Conservation (phyloP, 1,284 basidiomycete species). For the Ustilago lituana region DNA sequence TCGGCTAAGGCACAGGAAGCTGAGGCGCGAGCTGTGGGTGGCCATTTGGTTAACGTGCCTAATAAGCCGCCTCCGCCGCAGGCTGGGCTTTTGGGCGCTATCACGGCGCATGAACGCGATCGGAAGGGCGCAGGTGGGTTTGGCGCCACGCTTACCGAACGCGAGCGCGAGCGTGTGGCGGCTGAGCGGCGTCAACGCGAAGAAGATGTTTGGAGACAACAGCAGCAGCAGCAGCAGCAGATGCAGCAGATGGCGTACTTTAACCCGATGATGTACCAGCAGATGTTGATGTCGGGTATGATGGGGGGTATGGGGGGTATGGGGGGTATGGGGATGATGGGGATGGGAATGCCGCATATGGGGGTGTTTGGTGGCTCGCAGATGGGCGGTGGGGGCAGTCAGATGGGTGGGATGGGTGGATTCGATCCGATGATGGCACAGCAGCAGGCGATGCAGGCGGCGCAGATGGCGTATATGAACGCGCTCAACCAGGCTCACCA, state of each 20-base stretch:
- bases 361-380: slow-evolving; percentile 48
- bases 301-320: slow-evolving; percentile 69
- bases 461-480: slow-evolving; percentile 65
- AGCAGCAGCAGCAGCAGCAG: slow-evolving; percentile 84
- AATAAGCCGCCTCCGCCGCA: slow-evolving; percentile 94
- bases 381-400: slow-evolving; percentile 45
- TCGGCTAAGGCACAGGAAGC: slow-evolving; percentile 95
- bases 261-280: slow-evolving; percentile 59
- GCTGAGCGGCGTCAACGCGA: slow-evolving; percentile 79
- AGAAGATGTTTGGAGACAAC: slow-evolving; percentile 87
- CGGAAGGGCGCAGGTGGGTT: slow-evolving; percentile 92
- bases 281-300: slow-evolving; percentile 68
- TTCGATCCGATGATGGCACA: slow-evolving; percentile 55
- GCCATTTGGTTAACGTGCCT: slow-evolving; percentile 89
- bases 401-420: slow-evolving; percentile 35
- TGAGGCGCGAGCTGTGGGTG: slow-evolving; percentile 85
- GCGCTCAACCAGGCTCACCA: slow-evolving; percentile 47
- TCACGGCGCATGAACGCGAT: slow-evolving; percentile 92
- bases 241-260: slow-evolving; percentile 71
- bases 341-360: slow-evolving; percentile 45
- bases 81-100: slow-evolving; percentile 92
- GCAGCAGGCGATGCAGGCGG: slow-evolving; percentile 63
- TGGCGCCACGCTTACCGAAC: slow-evolving; percentile 90
- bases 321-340: slow-evolving; percentile 70
- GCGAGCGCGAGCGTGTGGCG: slow-evolving; percentile 83